Evolutionary conservation across 2,329 filamentous ascomycete genomes (phyloP).

Genomic region (Paradendryphiella salina): DNA sequence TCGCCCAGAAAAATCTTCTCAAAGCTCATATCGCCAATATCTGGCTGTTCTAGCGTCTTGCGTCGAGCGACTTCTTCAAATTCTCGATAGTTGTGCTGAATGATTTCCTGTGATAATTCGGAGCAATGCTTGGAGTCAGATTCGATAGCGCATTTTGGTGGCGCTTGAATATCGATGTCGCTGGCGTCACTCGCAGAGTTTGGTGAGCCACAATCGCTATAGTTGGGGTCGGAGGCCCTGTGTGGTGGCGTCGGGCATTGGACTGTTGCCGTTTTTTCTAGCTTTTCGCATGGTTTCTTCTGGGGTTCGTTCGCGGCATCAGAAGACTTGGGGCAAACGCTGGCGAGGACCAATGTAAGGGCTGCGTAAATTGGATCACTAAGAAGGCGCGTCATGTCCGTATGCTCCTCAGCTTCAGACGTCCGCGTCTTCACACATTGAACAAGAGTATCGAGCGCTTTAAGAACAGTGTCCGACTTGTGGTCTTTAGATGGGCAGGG

Average conservation of each 20-base stretch:
- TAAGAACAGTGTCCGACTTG: too few relatives aligned
- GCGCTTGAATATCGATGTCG: not conserved
- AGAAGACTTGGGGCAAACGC: not conserved
- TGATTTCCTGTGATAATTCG: constrained; percentile 16
- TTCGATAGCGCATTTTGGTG: not conserved
- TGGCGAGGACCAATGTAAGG: not conserved
- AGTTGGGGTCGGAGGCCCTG: not conserved
- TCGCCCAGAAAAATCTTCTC: constrained; percentile 26
- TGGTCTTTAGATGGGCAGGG: not conserved
- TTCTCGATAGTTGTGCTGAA: constrained; percentile 21
- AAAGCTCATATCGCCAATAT: constrained; percentile 20
- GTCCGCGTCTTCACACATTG: too few relatives aligned
- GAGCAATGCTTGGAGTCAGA: not conserved
- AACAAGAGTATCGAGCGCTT: too few relatives aligned
- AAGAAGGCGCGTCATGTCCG: not conserved
- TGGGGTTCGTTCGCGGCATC: not conserved
- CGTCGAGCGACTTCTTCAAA: constrained; percentile 13
- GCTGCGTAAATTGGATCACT: not conserved
- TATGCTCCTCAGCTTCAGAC: not conserved
- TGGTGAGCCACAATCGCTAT: not conserved
- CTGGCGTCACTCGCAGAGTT: not conserved
- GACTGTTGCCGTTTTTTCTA: not conserved
- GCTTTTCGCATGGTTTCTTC: not conserved
- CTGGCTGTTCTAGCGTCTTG: constrained; percentile 3
- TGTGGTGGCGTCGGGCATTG: not conserved